These are phyloP conservation scores for Raffaelea arxii DNA, from an alignment of 2,329 filamentous ascomycete species.

Conservation along the genomic window DNA sequence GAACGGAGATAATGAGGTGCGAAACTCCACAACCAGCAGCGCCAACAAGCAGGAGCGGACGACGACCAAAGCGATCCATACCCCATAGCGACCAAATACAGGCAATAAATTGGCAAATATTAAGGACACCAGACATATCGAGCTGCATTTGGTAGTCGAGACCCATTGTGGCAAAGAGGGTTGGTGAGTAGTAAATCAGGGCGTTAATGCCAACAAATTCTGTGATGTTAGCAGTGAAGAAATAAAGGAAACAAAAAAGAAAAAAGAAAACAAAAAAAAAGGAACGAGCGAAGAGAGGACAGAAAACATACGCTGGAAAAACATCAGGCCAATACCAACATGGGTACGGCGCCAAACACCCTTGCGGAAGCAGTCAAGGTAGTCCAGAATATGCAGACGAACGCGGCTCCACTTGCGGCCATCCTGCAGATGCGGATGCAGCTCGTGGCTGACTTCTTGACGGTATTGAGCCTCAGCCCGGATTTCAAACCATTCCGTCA, in stretches of 20 bases:
- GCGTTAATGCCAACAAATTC: conserved; percentile 59
- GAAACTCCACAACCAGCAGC: conserved; percentile 58
- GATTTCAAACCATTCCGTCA: conserved; percentile 1
- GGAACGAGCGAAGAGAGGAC: too few relatives aligned
- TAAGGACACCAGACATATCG: conserved; percentile 47
- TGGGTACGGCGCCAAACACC: neutral
- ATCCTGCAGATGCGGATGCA: neutral
- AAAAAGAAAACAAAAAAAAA: too few relatives aligned
- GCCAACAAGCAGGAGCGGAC: conserved; percentile 15
- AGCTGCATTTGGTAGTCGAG: conserved; percentile 47
- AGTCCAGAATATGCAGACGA: neutral
- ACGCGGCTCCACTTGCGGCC: neutral
- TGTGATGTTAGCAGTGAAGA: neutral
- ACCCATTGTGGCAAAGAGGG: conserved; percentile 52
- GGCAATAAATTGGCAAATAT: conserved; percentile 8
- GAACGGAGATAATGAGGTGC: conserved; percentile 75
- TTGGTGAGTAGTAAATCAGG: conserved; percentile 54
- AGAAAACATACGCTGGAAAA: conserved; percentile 1
- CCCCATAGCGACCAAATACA: conserved; percentile 66
- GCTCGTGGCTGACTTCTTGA: neutral
- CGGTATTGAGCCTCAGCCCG: neutral
- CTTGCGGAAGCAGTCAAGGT: neutral
- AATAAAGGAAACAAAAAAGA: too few relatives aligned
- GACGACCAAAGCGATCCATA: conserved; percentile 16
- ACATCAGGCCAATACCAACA: neutral